Conservation (phyloP, 257 asterid species). For the Forsythia viridissima region DNA sequence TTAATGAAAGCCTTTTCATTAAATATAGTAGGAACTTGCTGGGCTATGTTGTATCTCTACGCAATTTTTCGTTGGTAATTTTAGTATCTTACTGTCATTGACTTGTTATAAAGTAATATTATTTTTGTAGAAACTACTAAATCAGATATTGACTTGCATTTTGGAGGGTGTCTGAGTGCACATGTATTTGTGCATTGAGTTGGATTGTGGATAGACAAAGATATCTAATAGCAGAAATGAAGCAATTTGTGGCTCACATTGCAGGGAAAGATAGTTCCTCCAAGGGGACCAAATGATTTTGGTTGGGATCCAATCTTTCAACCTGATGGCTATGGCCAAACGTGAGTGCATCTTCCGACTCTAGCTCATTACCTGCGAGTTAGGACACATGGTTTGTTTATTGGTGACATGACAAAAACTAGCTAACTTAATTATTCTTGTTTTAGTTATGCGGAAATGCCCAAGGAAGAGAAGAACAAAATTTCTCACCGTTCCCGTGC, state of each 20-base stretch:
- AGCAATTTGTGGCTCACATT: constrained; percentile 28
- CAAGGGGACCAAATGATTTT: constrained; percentile 88
- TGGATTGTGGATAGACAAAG: constrained; percentile 17
- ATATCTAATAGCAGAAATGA: constrained; percentile 16
- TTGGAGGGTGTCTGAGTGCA: constrained; percentile 2
- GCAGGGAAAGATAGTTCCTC: constrained; percentile 90
- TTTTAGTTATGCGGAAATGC: constrained; percentile 90
- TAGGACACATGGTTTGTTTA: not conserved
- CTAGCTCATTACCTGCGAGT: not conserved
- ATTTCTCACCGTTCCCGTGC: constrained; percentile 89
- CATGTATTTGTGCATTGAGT: constrained; percentile 7
- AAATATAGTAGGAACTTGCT: not conserved
- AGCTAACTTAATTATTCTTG: constrained; percentile 16
- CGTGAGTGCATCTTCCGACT: constrained; percentile 45
- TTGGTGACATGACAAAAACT: constrained; percentile 8
- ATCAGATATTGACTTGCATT: not conserved
- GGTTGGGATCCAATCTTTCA: constrained; percentile 98
- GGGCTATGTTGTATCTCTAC: not conserved
- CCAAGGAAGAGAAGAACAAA: constrained; percentile 83
- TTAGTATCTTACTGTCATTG: not conserved
- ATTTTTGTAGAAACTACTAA: not conserved
- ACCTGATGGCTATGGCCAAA: constrained; percentile 84
- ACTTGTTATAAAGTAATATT: not conserved
- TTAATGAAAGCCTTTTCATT: not conserved
- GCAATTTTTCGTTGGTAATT: not conserved